phyloP scores from a whole-genome alignment of 768 basidiomycete species.

The Suillus hirtellus region DNA sequence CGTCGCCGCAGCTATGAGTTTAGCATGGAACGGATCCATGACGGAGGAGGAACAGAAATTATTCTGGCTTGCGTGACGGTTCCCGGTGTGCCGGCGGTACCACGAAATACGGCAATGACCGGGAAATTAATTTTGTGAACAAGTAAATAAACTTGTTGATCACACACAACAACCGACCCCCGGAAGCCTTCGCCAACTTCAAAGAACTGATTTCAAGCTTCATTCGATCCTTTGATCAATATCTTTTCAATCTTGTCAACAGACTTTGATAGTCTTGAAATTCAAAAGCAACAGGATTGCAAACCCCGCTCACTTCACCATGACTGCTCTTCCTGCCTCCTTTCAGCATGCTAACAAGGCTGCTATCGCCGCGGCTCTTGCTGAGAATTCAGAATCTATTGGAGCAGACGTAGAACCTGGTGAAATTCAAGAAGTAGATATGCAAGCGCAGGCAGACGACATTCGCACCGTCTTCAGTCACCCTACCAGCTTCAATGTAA shows the following conservation, averaged over 20 bases:
- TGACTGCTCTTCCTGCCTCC: conserved; percentile 51
- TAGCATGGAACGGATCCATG: conserved; percentile 79
- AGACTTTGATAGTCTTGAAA: conserved; percentile 19
- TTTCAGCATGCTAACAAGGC: conserved; percentile 80
- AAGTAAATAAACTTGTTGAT: conserved; percentile 3
- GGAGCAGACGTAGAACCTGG: conserved; percentile 64
- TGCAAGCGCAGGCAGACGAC: conserved; percentile 78
- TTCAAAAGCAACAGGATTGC: conserved; percentile 18
- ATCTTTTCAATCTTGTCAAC: neutral
- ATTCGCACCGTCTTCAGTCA: conserved; percentile 94
- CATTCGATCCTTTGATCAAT: conserved; percentile 3
- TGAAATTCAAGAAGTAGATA: conserved; percentile 85
- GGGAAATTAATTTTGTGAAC: conserved; percentile 19
- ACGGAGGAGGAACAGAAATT: conserved; percentile 2
- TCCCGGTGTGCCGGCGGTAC: conserved; percentile 1
- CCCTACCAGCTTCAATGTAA: conserved; percentile 93
- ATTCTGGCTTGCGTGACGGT: neutral
- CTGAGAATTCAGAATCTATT: conserved; percentile 49
- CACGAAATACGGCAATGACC: conserved; percentile 25
- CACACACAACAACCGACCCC: conserved; percentile 10
- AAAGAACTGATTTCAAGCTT: conserved; percentile 6
- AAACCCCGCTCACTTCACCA: conserved; percentile 15
- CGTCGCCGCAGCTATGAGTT: conserved; percentile 75
- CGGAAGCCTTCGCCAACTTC: conserved; percentile 1
- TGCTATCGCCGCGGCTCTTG: conserved; percentile 72